Conservation (phyloP, 2,329 filamentous ascomycete species). For the Colletotrichum lupini region DNA sequence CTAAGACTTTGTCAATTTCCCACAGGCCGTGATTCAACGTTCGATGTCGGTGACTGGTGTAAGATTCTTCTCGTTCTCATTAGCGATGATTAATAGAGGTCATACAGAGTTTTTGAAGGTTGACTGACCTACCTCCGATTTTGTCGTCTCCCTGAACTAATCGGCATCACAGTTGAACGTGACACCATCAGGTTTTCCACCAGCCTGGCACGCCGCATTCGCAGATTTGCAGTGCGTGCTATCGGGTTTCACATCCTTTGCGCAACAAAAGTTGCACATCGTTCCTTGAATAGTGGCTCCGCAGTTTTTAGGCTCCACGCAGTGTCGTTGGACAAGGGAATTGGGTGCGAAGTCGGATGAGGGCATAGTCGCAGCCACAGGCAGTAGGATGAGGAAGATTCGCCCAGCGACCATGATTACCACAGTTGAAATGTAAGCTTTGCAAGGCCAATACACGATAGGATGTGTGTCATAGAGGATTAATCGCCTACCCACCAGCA, state of each 20-base stretch:
- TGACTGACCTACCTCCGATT: background rate
- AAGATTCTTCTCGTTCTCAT: too few relatives aligned
- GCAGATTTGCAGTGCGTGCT: constrained; percentile 12
- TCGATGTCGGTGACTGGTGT: too few relatives aligned
- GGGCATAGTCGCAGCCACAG: constrained; percentile 16
- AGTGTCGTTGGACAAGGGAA: constrained; percentile 24
- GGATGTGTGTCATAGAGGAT: too few relatives aligned
- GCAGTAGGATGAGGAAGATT: background rate
- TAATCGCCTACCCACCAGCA: too few relatives aligned
- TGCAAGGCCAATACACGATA: too few relatives aligned
- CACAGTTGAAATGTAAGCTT: background rate
- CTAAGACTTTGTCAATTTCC: too few relatives aligned
- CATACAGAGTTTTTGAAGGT: too few relatives aligned
- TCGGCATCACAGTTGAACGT: constrained; percentile 16
- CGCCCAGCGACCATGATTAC: constrained; percentile 5
- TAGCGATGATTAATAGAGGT: too few relatives aligned
- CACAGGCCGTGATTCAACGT: too few relatives aligned
- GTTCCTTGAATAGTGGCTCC: constrained; percentile 23
- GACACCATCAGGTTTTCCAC: background rate
- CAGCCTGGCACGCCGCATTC: background rate
- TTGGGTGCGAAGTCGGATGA: background rate
- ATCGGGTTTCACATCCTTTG: constrained; percentile 20
- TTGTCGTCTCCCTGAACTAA: background rate
- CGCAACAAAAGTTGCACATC: constrained; percentile 21
- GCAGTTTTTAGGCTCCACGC: constrained; percentile 36